Conservation (phyloP, 768 basidiomycete genomes). For the Paxillus rubicundulus region DNA sequence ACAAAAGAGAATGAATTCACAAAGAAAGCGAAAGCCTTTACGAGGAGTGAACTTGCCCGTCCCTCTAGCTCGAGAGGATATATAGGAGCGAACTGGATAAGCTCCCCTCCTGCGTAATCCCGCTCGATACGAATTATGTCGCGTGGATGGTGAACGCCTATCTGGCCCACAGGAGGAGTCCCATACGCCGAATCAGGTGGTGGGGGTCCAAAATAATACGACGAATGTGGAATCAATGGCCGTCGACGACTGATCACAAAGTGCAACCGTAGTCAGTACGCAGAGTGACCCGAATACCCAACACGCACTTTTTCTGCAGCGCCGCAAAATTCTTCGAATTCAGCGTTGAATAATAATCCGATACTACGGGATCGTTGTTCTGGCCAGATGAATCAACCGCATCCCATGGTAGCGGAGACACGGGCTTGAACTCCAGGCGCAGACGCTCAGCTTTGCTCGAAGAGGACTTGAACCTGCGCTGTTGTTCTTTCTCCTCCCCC, state of each 20-base stretch:
- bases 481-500: slow-evolving; percentile 28
- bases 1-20: background rate
- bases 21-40: background rate
- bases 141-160: slow-evolving; percentile 87
- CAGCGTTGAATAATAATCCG: slow-evolving; percentile 44
- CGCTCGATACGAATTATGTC: slow-evolving; percentile 91
- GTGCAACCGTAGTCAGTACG: slow-evolving; percentile 14
- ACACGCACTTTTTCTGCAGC: slow-evolving; percentile 44
- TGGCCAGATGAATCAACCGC: slow-evolving; percentile 47
- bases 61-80: slow-evolving; percentile 94
- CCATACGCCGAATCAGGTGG: slow-evolving; percentile 76
- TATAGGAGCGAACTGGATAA: slow-evolving; percentile 84
- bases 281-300: background rate
- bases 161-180: slow-evolving; percentile 74
- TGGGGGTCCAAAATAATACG: slow-evolving; percentile 84
- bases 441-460: slow-evolving; percentile 42
- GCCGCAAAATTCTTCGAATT: slow-evolving; percentile 43
- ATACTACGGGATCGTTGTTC: slow-evolving; percentile 29
- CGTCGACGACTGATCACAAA: slow-evolving; percentile 35
- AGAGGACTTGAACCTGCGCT: slow-evolving; percentile 18
- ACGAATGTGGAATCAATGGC: slow-evolving; percentile 67
- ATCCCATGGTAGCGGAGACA: slow-evolving; percentile 70
- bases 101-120: slow-evolving; percentile 88
- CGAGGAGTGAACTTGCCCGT: slow-evolving; percentile 53
- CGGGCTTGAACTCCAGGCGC: slow-evolving; percentile 46